Evolutionary conservation across 805 yeast species (phyloP).

Genomic region (Myxozyma mucilagina): DNA sequence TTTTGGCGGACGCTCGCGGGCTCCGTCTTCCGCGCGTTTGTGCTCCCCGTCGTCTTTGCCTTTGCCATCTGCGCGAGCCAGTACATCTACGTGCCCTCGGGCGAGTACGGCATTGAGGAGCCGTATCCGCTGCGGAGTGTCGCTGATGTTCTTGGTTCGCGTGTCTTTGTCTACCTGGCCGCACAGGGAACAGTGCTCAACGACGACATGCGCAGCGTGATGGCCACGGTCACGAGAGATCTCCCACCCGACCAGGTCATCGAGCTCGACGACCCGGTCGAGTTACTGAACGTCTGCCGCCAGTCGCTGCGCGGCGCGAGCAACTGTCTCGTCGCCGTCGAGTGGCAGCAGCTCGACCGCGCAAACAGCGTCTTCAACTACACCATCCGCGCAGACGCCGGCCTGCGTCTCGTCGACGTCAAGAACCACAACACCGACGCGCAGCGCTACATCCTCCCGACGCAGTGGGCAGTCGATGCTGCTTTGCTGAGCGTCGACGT

Average conservation of each 20-base stretch:
- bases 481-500: conserved; percentile 15
- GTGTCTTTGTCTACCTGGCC: conserved; percentile 36
- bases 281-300: conserved; percentile 35
- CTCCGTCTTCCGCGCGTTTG: conserved; percentile 37
- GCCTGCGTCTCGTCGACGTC: conserved; percentile 35
- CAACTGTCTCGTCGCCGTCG: conserved; percentile 39
- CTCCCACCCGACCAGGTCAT: conserved; percentile 36
- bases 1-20: conserved; percentile 35
- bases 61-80: conserved; percentile 14
- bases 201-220: conserved; percentile 37
- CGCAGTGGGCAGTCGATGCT: conserved; percentile 41
- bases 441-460: conserved; percentile 38
- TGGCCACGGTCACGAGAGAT: conserved; percentile 36
- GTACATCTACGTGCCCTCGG: conserved; percentile 27
- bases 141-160: conserved; percentile 33
- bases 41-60: conserved; percentile 38
- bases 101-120: conserved; percentile 38
- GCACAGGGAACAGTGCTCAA: conserved; percentile 17
- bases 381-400: conserved; percentile 41
- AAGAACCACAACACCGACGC: conserved; percentile 33
- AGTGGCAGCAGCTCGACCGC: conserved; percentile 39
- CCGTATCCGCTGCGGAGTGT: conserved; percentile 34
- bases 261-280: conserved; percentile 32
- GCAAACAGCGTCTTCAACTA: conserved; percentile 38
- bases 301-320: conserved; percentile 39